These are phyloP conservation scores for Chalciporus piperatoides DNA, from an alignment of 1,284 basidiomycete genomes.

Conservation along the genomic window DNA sequence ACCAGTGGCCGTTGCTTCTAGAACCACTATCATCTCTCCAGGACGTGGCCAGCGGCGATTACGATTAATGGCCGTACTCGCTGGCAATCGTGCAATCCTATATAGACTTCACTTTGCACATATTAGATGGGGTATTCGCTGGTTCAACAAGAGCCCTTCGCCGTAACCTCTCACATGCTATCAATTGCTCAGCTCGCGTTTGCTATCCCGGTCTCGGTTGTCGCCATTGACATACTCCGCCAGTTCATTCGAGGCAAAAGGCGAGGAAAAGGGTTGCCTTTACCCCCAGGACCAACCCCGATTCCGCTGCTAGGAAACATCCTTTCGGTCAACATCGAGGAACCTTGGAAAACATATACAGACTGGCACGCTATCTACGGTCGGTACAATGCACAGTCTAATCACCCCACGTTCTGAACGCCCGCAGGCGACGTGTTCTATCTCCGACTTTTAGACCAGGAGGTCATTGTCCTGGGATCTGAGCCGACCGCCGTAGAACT, in stretches of 20 bases:
- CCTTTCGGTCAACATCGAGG: constrained; percentile 3
- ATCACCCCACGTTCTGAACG: not conserved
- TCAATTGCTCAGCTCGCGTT: not conserved
- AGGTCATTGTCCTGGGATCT: constrained; percentile 24
- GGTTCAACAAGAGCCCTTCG: not conserved
- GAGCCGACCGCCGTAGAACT: constrained; percentile 19
- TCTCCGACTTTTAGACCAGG: constrained; percentile 12
- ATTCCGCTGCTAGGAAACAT: constrained; percentile 5
- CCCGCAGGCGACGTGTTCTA: constrained; percentile 3
- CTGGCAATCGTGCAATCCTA: too few species aligned
- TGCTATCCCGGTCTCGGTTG: not conserved
- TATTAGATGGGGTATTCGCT: too few species aligned
- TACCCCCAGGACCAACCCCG: constrained; percentile 7
- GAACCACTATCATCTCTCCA: too few species aligned
- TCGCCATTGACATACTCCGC: not conserved
- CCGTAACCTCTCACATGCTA: too few species aligned
- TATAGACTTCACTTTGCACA: not conserved
- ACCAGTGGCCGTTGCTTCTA: too few species aligned
- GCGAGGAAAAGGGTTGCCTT: not conserved
- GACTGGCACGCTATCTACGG: constrained; percentile 2
- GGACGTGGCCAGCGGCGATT: too few species aligned
- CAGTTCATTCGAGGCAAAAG: not conserved
- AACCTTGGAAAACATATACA: constrained; percentile 4
- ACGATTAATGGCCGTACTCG: too few species aligned
- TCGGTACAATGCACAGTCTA: not conserved